Evolutionary conservation across 164 flowering plant genomes (phyloP).

Genomic region (Akebia trifoliata): DNA sequence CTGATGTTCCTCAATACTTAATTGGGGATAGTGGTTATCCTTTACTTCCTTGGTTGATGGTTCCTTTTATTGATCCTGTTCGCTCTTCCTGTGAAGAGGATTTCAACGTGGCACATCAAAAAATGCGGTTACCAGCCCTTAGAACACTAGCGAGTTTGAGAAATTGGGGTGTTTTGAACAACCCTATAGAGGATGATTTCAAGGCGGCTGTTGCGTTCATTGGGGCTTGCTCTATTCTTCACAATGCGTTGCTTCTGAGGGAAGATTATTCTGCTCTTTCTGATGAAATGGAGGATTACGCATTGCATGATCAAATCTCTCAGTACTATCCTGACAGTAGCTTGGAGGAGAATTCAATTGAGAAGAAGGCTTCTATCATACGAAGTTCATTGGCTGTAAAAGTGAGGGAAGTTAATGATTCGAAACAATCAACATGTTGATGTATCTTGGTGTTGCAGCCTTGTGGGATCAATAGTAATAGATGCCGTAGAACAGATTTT

Average conservation of each 20-base stretch:
- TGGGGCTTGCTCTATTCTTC: constrained; percentile 82
- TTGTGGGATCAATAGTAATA: neutral
- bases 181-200: constrained; percentile 52
- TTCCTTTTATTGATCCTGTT: constrained; percentile 41
- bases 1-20: constrained; percentile 50
- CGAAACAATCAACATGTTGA: neutral
- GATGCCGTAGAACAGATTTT: neutral
- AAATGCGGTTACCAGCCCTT: constrained; percentile 36
- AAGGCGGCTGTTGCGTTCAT: constrained; percentile 61
- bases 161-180: constrained; percentile 71
- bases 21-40: constrained; percentile 57
- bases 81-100: constrained; percentile 42
- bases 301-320: constrained; percentile 20
- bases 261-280: constrained; percentile 59
- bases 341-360: constrained; percentile 24
- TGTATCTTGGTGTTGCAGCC: neutral
- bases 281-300: constrained; percentile 30
- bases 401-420: constrained; percentile 23
- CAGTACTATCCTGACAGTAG: constrained; percentile 19
- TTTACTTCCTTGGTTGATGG: constrained; percentile 81
- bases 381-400: constrained; percentile 50
- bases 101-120: constrained; percentile 37
- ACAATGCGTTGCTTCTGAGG: constrained; percentile 71
- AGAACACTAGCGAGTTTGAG: constrained; percentile 55
- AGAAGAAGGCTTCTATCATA: constrained; percentile 28